Evolutionary conservation across 257 asterid genomes (phyloP), one percentile per base, ranked within the genome.

Genomic region (Gentiana macrophylla): DNA sequence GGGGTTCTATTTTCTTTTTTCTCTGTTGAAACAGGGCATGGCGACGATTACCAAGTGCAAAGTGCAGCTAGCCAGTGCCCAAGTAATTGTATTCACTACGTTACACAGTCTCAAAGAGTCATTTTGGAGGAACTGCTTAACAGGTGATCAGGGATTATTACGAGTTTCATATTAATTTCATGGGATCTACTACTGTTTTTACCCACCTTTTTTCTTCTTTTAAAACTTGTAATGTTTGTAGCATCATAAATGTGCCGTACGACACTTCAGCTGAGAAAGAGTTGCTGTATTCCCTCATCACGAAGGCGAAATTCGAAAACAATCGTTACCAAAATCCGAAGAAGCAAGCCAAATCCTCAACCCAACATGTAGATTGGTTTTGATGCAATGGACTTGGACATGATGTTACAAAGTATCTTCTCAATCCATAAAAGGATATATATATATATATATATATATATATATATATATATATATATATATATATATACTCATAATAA

Each of bases 191-290:
- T 46, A 59, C 3, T 12, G 35, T 12, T 24, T 24, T 24, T 24
- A 24, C 24, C 24, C 24, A 24, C 24, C 24, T 24, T 24, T 24
- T 24, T 24, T 24, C 24, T 24, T 24, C 24, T 24, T 24, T 24
- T 24, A 24, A 24, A 24, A 24, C 24, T 24, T 24, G 24, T 24
- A 37, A 43, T 58, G 34, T 45, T 62, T 56, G 77, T 74, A 86
- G 98, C 79, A 80, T 86, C 61, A 51, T 82, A 62, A 58, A 65
- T 80, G 71, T 51, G 73, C 89, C 96, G 13, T 90, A 80, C 56
- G 96, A 86, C 67, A 82, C 92, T 61, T 84, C 98, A 60, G 87
- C 94, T 24, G 96, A 91, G 72, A 88, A 80, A 2, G 92, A 86
- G 66, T 73, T 87, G 70, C 80, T 90, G 1, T 91, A 80, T 60